Base-by-base conservation (phyloP, 1,139 yeast genomes). In the Arxiozyma slooffiae region DNA sequence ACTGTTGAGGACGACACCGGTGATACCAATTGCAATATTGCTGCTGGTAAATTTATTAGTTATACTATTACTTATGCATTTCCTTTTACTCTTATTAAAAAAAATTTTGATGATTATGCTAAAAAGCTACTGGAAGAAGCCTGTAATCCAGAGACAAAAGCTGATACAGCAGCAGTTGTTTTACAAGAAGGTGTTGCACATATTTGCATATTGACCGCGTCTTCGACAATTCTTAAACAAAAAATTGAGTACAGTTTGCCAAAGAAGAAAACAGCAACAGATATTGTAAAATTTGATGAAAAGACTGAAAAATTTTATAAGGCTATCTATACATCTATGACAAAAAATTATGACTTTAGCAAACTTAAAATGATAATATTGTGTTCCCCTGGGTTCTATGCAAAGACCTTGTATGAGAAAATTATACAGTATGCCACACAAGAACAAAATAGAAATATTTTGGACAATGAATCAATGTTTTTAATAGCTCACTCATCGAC, bases 171-270 rank as follows among this genome's bases (percentile, higher is more conserved):
- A 1, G 98, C 98, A 0, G 82, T 92, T 26, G 95, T 90, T 1
- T 70, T 92, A 62, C 92, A 92, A 68, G 97, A 94, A 64, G 97
- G 97, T 23, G 80, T 92, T 48, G 97, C 97, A 0, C 96, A 92
- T 67, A 72, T 92, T 21, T 92, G 98, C 67, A 73, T 89, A 48
- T 76, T 92, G 30, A 88, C 97, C 0, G 95, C 90, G 49, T 84
- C 84, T 54, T 85, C 92, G 82, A 90, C 97, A 0, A 81, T 88
- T 37, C 65, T 92, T 53, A 78, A 87, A 55, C 81, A 82, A 55
- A 86, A 89, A 64, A 77, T 90, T 34, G 97, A 89, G 60, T 84
- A 85, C 60, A 72, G 85, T 4, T 81, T 92, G 46, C 97, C 98
- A 0, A 82, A 86, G 58, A 90, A 90, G 68, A 79, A 85, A 59